phyloP scores from a whole-genome alignment of 2,329 filamentous ascomycete species.

The Aureobasidium sp. region DNA sequence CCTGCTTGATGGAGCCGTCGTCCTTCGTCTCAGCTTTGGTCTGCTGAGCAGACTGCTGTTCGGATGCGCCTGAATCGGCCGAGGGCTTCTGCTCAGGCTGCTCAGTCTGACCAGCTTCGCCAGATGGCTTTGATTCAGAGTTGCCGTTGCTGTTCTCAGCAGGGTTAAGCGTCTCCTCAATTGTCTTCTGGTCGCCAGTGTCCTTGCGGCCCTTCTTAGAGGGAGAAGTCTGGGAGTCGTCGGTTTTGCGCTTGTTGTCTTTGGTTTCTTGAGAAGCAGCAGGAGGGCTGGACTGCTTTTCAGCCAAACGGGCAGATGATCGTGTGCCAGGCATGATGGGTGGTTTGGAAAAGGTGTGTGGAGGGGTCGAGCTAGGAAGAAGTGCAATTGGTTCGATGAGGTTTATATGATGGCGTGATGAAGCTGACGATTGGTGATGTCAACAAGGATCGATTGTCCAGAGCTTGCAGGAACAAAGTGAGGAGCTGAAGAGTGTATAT shows the following conservation, averaged over 20 bases:
- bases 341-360: neutral
- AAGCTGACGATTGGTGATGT: conserved; percentile 5
- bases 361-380: neutral
- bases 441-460: neutral
- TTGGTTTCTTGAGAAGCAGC: conserved; percentile 11
- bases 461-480: neutral
- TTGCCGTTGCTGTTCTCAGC: conserved; percentile 17
- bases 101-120: conserved; percentile 14
- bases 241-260: conserved; percentile 25
- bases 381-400: neutral
- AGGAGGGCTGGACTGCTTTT: conserved; percentile 17
- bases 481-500: conserved; percentile 11
- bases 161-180: conserved; percentile 44
- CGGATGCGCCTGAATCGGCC: conserved; percentile 1
- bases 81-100: conserved; percentile 19
- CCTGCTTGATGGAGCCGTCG: conserved; percentile 16
- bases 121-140: conserved; percentile 18
- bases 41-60: neutral
- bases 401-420: neutral
- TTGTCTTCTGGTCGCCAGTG: conserved; percentile 38
- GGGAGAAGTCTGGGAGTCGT: conserved; percentile 23
- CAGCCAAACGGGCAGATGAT: conserved; percentile 20
- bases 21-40: conserved; percentile 21
- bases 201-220: conserved; percentile 33
- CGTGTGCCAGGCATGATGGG: conserved; percentile 24